Evolutionary conservation across 169 alveolate species (phyloP).

Genomic region (Miamiensis avidus): DNA sequence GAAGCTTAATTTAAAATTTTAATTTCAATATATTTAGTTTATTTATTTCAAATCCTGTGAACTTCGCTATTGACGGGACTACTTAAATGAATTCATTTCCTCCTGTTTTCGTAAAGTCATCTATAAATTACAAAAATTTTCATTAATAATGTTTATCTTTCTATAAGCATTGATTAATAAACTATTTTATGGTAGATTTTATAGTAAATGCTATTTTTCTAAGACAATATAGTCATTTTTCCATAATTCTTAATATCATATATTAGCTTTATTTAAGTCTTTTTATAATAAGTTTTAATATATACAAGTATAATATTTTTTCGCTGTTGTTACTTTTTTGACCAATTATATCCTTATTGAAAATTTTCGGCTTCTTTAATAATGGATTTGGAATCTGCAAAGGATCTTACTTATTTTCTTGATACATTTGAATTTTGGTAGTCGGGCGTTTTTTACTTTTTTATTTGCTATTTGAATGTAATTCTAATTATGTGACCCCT

Average conservation of each 20-base stretch:
- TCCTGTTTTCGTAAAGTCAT: slow-evolving; percentile 56
- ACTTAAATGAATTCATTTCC: slow-evolving; percentile 58
- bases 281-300: background rate
- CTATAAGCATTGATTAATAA: too few relatives aligned
- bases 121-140: slow-evolving; percentile 6
- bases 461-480: too few relatives aligned
- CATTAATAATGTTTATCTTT: slow-evolving; percentile 2
- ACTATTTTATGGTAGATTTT: too few relatives aligned
- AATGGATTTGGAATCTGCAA: slow-evolving; percentile 17
- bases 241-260: background rate
- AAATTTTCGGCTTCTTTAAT: slow-evolving; percentile 2
- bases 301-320: too few relatives aligned
- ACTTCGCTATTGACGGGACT: slow-evolving; percentile 63
- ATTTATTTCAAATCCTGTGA: slow-evolving; percentile 67
- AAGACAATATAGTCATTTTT: background rate
- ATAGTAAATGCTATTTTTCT: too few relatives aligned
- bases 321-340: background rate
- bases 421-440: too few relatives aligned
- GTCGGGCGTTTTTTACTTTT: too few relatives aligned
- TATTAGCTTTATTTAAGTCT: slow-evolving; percentile 1
- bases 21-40: slow-evolving; percentile 60
- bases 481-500: too few relatives aligned
- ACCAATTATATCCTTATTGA: slow-evolving; percentile 10
- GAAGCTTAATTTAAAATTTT: slow-evolving; percentile 60
- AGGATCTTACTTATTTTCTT: background rate